Base-by-base conservation (phyloP, 495 filamentous ascomycete genomes). In the Friedmanniomyces simplex region DNA sequence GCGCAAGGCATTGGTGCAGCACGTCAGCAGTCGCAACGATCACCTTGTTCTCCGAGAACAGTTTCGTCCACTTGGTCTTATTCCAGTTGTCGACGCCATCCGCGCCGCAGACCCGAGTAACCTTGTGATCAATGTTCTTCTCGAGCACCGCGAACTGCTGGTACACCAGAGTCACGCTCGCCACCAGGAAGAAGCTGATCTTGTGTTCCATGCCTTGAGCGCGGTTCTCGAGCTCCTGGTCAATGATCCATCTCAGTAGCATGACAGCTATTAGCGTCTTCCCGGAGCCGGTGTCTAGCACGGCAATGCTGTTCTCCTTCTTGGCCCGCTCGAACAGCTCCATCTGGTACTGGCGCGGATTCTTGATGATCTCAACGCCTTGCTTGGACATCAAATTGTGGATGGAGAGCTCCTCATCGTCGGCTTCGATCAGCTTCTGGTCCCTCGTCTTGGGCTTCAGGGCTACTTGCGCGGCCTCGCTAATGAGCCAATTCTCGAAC, bases 201-300 rank as follows among this genome's bases (percentile, higher is more conserved):
- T 85, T 79, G 39, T 74, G 81, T 1, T 75, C 63, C 16, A 77
- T 76, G 18, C 84, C 87, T 21, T 69, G 63, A 1, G 71, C 77
- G 34, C 94, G 79, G 60, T 82, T 72, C 53, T 87, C 82, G 7
- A 96, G 72, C 69, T 97, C 93, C 54, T 84, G 74, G 25, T 90
- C 80, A 18, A 97, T 74, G 21, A 83, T 81, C 61, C 93, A 79
- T 46, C 84, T 83, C 18, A 98, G 74, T 6, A 98, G 79, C 28
- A 97, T 75, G 16, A 89, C 91, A 0, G 94, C 93, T 63, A 98
- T 96, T 24, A 96, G 74, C 0, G 93, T 98, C 68, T 98, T 98
- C 16, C 93, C 93, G n/a, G 94, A 90, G 37, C 93, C 91, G 36
- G 93, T 96, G 67, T 95, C 90, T n/a, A 97, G 78, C 13, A 98